Percentiles rank a stretch among this genome's conserved stretches.
phyloP scores from a whole-genome alignment of 768 basidiomycete genomes.

The Russula ochroleuca region DNA sequence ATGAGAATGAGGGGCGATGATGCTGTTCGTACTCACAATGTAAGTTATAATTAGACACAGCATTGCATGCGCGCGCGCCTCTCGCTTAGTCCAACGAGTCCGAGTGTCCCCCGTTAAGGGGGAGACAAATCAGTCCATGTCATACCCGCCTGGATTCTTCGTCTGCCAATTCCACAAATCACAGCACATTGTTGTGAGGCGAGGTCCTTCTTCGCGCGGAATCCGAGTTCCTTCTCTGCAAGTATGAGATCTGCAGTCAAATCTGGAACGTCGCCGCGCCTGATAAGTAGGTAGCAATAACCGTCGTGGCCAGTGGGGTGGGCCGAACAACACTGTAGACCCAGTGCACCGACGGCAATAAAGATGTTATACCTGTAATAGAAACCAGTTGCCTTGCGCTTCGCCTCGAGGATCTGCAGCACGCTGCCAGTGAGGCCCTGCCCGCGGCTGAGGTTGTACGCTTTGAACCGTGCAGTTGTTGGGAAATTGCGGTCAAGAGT shows the following conservation, averaged over 20 bases:
- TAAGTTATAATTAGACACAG: conserved; percentile 9
- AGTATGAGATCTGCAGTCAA: conserved; percentile 90
- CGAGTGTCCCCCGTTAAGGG: not conserved
- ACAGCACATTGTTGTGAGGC: conserved; percentile 91
- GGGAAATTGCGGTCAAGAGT: conserved; percentile 70
- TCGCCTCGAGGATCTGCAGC: conserved; percentile 89
- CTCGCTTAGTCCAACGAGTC: not conserved
- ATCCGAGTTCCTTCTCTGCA: conserved; percentile 90
- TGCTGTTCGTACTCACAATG: conserved; percentile 16
- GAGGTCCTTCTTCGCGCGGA: conserved; percentile 72
- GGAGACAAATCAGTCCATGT: conserved; percentile 14
- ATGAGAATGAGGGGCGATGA: conserved; percentile 6
- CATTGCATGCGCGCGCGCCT: conserved; percentile 3
- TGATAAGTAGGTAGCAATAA: conserved; percentile 37
- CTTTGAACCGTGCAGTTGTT: conserved; percentile 68
- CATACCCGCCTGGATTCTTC: conserved; percentile 82
- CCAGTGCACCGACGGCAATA: conserved; percentile 74
- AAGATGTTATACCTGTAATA: conserved; percentile 87
- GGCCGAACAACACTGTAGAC: not conserved
- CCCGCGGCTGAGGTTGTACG: conserved; percentile 96
- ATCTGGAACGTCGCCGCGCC: conserved; percentile 93
- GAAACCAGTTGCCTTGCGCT: conserved; percentile 86
- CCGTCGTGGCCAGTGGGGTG: not conserved
- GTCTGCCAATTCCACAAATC: conserved; percentile 99
- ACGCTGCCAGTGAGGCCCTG: conserved; percentile 90